These are phyloP conservation scores for Penicillium steckii DNA, from an alignment of 495 filamentous ascomycete species.

Conservation along the genomic window DNA sequence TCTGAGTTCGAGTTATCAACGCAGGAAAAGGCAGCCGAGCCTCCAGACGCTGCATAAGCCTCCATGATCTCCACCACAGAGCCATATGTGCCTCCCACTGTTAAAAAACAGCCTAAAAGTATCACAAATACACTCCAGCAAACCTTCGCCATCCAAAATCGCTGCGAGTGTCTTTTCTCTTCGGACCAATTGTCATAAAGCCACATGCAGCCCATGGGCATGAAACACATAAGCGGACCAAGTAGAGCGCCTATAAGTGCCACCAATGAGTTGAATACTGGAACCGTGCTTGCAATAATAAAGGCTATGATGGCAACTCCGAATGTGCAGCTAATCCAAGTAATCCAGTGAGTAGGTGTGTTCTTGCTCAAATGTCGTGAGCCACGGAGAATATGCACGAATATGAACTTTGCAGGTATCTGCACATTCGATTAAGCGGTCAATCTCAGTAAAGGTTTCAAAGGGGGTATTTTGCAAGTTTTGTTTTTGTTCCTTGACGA, in stretches of 20 bases:
- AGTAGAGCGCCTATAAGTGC: slow-evolving; percentile 61
- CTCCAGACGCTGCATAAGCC: slow-evolving; percentile 34
- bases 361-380: slow-evolving; percentile 56
- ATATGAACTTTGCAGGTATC: slow-evolving; percentile 56
- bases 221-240: slow-evolving; percentile 42
- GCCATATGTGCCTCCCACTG: slow-evolving; percentile 58
- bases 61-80: slow-evolving; percentile 54
- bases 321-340: slow-evolving; percentile 58
- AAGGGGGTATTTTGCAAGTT: too few relatives aligned
- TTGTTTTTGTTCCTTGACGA: slow-evolving; percentile 41
- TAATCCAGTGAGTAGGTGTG: slow-evolving; percentile 53
- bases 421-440: slow-evolving; percentile 26
- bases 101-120: slow-evolving; percentile 42
- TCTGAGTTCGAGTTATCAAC: slow-evolving; percentile 34
- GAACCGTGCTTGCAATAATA: slow-evolving; percentile 68
- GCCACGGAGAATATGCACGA: slow-evolving; percentile 53
- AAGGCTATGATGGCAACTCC: slow-evolving; percentile 59
- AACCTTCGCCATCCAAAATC: neutral
- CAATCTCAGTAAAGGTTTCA: neutral
- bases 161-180: slow-evolving; percentile 30
- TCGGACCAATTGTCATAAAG: slow-evolving; percentile 46
- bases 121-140: slow-evolving; percentile 30
- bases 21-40: slow-evolving; percentile 31
- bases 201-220: slow-evolving; percentile 48
- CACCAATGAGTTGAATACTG: slow-evolving; percentile 64